Base-by-base conservation (phyloP, 1,284 basidiomycete genomes). In the Caloboletus firmus region DNA sequence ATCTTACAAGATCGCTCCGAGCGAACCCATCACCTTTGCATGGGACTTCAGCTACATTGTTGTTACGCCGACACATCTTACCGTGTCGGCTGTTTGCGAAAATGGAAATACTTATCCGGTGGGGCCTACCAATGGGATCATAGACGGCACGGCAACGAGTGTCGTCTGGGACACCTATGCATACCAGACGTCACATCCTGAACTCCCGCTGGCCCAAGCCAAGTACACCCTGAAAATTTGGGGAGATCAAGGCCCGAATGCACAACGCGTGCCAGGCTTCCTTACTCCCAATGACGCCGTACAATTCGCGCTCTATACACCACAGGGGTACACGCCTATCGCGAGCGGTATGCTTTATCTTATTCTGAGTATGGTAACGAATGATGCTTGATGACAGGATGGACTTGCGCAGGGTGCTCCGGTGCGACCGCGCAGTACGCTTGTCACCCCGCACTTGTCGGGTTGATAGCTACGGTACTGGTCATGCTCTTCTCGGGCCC, bases 101-200 rank as follows among this genome's bases (percentile, higher is more conserved):
- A 92, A 94, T 69, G 88, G 89, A 12, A 89, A 89, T 71, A 93
- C 91, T 3, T 96, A 93, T 69, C 81, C 89, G 13, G 89, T 95
- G 4, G 91, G 91, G 1, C 88, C 90, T 0, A 85, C 87, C 2
- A 74, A 85, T 58, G 86, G 90, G 7, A 74, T 83, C 39, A 79
- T 94, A 24, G 75, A 82, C 17, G 85, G 89, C 0, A 83, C 79
- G 1, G 84, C 85, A 35, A 91, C 89, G 10, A 67, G 73, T 28
- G 83, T 94, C 31, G 79, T 87, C 1, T 96, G 93, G 94, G 90
- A 93, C 68, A 72, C 89, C 1, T 93, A 81, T 62, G 75, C 79
- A 26, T 93, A 91, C 69, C 84, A 93, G 64, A 80, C 85, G 59
- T 72, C 71, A 7, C 74, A 89, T 50, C 83, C 82, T 1, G 79